Conservation (phyloP, 805 yeast species). For the Suhomyces pyralidae region DNA sequence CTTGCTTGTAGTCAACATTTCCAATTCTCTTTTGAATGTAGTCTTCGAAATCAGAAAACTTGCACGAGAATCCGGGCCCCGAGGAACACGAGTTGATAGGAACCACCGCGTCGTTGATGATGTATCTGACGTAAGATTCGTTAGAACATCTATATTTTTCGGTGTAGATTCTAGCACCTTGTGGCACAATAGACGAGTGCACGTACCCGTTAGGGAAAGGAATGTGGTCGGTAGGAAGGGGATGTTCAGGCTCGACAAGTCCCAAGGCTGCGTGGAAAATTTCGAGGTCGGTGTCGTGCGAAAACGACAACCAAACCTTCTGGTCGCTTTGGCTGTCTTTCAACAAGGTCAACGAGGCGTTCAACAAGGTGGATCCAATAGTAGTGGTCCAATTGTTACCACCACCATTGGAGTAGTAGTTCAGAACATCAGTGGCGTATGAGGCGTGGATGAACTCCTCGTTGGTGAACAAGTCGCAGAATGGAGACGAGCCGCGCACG, state of each 20-base stretch:
- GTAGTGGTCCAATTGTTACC: conserved; percentile 58
- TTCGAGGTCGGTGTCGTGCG: conserved; percentile 71
- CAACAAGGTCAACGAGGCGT: conserved; percentile 49
- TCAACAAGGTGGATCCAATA: conserved; percentile 56
- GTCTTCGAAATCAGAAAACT: conserved; percentile 32
- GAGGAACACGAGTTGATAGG: conserved; percentile 32
- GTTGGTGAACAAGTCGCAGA: conserved; percentile 66
- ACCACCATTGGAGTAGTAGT: conserved; percentile 61
- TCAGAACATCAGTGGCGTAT: conserved; percentile 56
- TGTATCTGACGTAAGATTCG: conserved; percentile 34
- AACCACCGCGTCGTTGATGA: conserved; percentile 39
- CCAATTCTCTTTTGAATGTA: conserved; percentile 27
- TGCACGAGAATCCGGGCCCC: conserved; percentile 45
- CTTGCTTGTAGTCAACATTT: conserved; percentile 22
- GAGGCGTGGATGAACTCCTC: conserved; percentile 64
- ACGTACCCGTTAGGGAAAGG: conserved; percentile 48
- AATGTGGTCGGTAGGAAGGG: conserved; percentile 45
- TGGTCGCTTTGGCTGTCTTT: conserved; percentile 40
- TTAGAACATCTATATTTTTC: conserved; percentile 34
- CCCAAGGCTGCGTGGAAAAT: conserved; percentile 66
- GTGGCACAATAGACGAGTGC: conserved; percentile 37
- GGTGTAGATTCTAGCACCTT: conserved; percentile 38
- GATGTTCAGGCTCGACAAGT: conserved; percentile 40
- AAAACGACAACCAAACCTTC: conserved; percentile 64
- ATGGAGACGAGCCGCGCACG: conserved; percentile 61